phyloP scores from a whole-genome alignment of 805 yeast species.

The Cyberlindnera meyerae region DNA sequence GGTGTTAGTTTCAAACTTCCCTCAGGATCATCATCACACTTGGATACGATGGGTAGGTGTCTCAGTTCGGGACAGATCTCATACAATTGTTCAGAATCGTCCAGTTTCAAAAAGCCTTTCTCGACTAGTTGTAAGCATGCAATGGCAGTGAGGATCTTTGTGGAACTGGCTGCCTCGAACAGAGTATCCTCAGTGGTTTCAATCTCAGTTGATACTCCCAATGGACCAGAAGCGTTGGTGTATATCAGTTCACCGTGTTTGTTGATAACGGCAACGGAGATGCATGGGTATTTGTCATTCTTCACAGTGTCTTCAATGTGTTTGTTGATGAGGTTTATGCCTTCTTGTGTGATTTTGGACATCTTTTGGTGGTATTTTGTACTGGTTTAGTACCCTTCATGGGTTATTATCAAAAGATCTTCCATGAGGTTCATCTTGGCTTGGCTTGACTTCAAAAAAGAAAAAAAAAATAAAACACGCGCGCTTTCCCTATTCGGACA shows the following conservation, averaged over 20 bases:
- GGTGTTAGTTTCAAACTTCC: constrained; percentile 22
- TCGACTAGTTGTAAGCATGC: constrained; percentile 32
- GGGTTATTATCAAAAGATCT: no score
- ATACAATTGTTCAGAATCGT: constrained; percentile 29
- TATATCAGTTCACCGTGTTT: constrained; percentile 11
- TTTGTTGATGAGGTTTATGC: no score
- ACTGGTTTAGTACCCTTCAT: no score
- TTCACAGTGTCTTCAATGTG: no score
- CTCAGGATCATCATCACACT: constrained; percentile 20
- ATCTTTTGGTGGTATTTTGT: no score
- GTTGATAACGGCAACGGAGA: constrained; percentile 11
- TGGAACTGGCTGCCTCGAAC: constrained; percentile 30
- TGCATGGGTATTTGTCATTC: constrained; percentile 6
- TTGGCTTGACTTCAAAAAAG: no score
- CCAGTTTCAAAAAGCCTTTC: constrained; percentile 27
- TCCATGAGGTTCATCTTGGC: no score
- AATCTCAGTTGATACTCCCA: constrained; percentile 11
- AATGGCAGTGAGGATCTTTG: constrained; percentile 29
- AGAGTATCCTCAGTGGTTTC: constrained; percentile 23
- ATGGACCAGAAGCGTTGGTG: constrained; percentile 20
- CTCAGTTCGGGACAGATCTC: constrained; percentile 28
- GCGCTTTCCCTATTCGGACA: no score
- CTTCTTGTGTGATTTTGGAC: no score
- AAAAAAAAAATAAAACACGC: no score
- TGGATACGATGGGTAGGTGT: constrained; percentile 23